Conservation (phyloP, 345 rosid genomes). For the Barbarea vulgaris region DNA sequence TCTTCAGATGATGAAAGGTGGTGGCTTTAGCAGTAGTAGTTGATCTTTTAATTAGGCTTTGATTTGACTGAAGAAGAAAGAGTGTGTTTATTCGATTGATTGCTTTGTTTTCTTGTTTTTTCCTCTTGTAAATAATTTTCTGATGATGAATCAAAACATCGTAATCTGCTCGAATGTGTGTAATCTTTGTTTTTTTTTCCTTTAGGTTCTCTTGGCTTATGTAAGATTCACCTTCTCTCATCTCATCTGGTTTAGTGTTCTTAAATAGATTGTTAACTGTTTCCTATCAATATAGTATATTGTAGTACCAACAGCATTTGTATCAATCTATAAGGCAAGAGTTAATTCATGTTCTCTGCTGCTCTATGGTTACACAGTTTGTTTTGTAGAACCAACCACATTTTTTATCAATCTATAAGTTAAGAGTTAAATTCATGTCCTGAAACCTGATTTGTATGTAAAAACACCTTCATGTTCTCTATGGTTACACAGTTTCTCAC, state of each 20-base stretch:
- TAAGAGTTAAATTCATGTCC: background rate
- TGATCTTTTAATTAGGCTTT: conserved; percentile 32
- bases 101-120: conserved; percentile 27
- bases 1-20: conserved; percentile 46
- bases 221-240: conserved; percentile 29
- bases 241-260: conserved; percentile 11
- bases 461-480: background rate
- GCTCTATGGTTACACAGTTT: no score
- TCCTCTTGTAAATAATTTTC: conserved; percentile 32
- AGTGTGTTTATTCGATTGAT: conserved; percentile 32
- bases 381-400: background rate
- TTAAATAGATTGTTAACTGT: conserved; percentile 15
- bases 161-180: conserved; percentile 1
- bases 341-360: no score
- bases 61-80: background rate
- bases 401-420: background rate
- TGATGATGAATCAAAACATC: conserved; percentile 21
- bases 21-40: conserved; percentile 32
- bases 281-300: conserved; percentile 1
- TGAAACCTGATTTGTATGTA: conserved; percentile 10
- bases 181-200: conserved; percentile 1
- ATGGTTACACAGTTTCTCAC: conserved; percentile 9
- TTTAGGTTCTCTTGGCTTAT: conserved; percentile 1
- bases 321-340: background rate
- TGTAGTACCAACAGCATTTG: background rate